Base-by-base conservation (phyloP, 192 early-diverging fungal genomes). In the Gorgonomyces haynaldii region DNA sequence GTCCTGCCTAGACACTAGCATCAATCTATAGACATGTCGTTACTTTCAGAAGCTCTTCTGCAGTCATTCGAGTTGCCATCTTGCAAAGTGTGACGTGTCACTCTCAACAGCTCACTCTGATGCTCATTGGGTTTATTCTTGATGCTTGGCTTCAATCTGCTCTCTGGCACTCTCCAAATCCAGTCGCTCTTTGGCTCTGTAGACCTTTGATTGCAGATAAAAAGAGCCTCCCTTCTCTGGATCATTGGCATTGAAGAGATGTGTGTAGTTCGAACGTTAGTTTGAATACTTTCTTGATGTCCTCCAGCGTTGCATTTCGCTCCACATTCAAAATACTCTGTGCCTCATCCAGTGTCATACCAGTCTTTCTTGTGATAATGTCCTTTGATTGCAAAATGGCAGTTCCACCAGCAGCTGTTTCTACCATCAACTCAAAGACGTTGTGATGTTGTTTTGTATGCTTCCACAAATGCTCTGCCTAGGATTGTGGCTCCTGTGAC, bases 201-300 rank as follows among this genome's bases (percentile, higher is more conserved):
- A 77, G 4, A 98, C 76, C 60, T 98, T 98, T 27, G 87, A 88
- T 47, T 95, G 91, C 22, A 98, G 48, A 57, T 98, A 98, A 35
- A 92, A 84, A 3, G 90, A 89, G 5, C 94, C 94, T 30, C 90
- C 91, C 26, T 71, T 67, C 23, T 78, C 65, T 24, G 82, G 74
- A 54, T 93, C 89, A 58, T 98, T 98, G 19, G 66, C 78, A 20
- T 81, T 79, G 65, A 87, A 94, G 54, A 94, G 57, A 57, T 85
- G 80, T 17, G 88, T 84, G 57, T 86, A 97, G 54, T 82, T 82
- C 80, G 86, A 56, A 1, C 25, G 39, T 31, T 38, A 19, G 12
- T 15, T 12, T 13, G 8, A 41, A 19, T 38, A 69, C 73, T 56
- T 80, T 74, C 21, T 64, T 1, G 32, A 81, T 53, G 26, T 76